These are phyloP conservation scores for Dentiscutata heterogama DNA, from an alignment of 371 early-diverging fungal species.

Conservation along the genomic window DNA sequence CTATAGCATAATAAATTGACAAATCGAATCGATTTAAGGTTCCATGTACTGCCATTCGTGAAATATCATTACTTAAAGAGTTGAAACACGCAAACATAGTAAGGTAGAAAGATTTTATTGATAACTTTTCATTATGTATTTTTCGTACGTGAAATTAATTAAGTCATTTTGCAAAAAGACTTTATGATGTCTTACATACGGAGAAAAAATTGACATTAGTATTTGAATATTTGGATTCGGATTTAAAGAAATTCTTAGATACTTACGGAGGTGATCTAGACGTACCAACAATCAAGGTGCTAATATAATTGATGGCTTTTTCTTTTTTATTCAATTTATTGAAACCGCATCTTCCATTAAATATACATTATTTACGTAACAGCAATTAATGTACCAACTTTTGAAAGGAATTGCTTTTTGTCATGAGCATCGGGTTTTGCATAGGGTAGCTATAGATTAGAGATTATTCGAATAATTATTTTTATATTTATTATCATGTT, in stretches of 20 bases:
- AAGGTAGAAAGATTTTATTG: conserved; percentile 55
- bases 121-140: background rate
- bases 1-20: background rate
- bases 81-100: conserved; percentile 97
- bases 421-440: conserved; percentile 84
- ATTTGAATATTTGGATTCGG: conserved; percentile 96
- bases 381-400: conserved; percentile 87
- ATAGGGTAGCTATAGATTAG: conserved; percentile 64
- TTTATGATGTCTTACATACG: conserved; percentile 96
- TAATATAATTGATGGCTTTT: background rate
- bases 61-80: conserved; percentile 97
- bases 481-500: background rate
- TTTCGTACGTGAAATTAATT: background rate
- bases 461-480: background rate
- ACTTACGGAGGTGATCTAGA: conserved; percentile 87
- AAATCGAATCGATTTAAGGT: conserved; percentile 61
- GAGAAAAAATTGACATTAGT: conserved; percentile 94
- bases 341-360: conserved; percentile 24
- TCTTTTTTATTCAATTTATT: background rate
- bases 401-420: conserved; percentile 85
- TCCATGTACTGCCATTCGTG: conserved; percentile 98
- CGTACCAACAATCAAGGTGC: conserved; percentile 77
- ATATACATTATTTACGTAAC: conserved; percentile 19
- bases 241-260: conserved; percentile 93
- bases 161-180: conserved; percentile 55